These are phyloP conservation scores for Eutrema yunnanense DNA, from an alignment of 345 rosid genomes.

Conservation along the genomic window DNA sequence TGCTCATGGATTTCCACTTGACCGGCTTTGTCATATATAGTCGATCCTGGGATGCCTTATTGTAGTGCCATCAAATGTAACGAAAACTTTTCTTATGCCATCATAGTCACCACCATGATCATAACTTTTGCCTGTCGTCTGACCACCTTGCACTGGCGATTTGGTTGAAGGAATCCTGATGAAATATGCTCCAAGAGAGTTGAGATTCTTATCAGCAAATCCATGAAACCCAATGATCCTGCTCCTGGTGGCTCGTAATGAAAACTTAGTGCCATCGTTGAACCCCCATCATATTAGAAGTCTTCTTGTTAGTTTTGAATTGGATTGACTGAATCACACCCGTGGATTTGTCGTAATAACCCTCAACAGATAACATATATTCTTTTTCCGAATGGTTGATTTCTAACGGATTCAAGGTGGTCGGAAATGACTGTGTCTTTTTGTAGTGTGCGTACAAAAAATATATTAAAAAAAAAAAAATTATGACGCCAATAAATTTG, in stretches of 20 bases:
- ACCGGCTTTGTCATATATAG: neutral
- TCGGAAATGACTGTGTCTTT: too few relatives aligned
- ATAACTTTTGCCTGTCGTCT: neutral
- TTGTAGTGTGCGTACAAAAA: neutral
- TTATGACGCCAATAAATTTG: neutral
- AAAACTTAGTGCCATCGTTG: slow-evolving; percentile 4
- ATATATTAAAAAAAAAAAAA: neutral
- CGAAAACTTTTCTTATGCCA: neutral
- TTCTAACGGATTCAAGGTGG: neutral
- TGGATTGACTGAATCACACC: neutral
- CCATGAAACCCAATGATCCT: slow-evolving; percentile 26
- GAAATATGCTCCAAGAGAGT: slow-evolving; percentile 24
- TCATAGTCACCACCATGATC: slow-evolving; percentile 14
- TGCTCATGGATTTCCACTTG: neutral
- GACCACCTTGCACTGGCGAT: neutral
- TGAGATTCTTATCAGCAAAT: neutral
- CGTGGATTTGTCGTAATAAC: neutral
- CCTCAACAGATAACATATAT: neutral
- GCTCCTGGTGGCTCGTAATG: neutral
- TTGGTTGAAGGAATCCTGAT: neutral
- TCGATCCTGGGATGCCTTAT: neutral
- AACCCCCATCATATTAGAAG: slow-evolving; percentile 2
- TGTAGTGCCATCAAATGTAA: neutral
- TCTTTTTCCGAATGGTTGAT: neutral
- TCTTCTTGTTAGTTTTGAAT: slow-evolving; percentile 1